Base-by-base conservation (phyloP, 2,329 filamentous ascomycete genomes). In the Ceratocystis variospora region DNA sequence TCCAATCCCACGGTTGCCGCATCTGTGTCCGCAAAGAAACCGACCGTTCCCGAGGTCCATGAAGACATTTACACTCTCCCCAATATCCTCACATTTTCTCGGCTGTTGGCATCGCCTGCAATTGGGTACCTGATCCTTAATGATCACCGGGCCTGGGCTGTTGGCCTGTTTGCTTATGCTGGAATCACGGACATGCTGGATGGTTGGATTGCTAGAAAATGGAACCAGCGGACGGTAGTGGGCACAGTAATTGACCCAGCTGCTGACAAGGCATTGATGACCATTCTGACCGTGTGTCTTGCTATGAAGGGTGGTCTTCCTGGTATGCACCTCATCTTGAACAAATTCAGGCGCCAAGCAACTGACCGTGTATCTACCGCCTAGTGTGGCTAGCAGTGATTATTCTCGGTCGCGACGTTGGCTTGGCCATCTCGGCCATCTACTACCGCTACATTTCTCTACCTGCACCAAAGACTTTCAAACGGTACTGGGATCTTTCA, bases 41-140 rank as follows among this genome's bases (percentile, higher is more conserved):
- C 53, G 19, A 48, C 25, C 5, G 22, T 22, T 19, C 25, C 55
- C 17, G 64, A 65, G 45, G 50, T 75, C 7, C 89, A 87, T 74
- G 94, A 99, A 77, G 91, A 99, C 73, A 96, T 99, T 73, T 96
- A 96, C 78, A 99, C 90, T 45, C 73, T 99, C n/a, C 94, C 94
- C 50, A 99, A 99, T 74, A 80, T 96, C 69, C 82, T 99, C 64
- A 99, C 94, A 1, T 86, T 93, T 70, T 89, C 90, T 1, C 88
- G 94, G 2, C 83, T 99, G 48, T 74, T 89, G 63, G 87, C 89
- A 1, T 89, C 94, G 0, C 94, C 94, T 0, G 80, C 88, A 37
- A 85, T 96, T 61, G 94, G 93, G 66, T 97, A 96, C 74, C 84
- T 94, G 25, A 87, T 99, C 67, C 80, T 97, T 2, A 83, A 95